Conservation (phyloP, 2,329 filamentous ascomycete genomes). For the Paraphaeosphaeria sporulosa region DNA sequence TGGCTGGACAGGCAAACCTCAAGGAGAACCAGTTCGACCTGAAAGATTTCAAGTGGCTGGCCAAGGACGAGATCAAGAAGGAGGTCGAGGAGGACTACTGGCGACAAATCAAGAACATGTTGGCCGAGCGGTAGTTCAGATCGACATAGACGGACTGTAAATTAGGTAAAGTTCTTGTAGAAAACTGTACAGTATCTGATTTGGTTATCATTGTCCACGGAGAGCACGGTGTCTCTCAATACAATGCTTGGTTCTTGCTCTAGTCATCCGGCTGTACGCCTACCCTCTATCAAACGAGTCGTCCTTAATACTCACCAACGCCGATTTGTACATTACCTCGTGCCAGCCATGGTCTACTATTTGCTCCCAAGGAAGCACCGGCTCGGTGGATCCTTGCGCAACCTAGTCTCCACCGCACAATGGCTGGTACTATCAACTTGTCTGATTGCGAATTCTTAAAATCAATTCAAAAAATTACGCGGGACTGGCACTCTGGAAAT, state of each 20-base stretch:
- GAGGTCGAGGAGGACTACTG: conserved; percentile 75
- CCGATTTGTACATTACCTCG: background rate
- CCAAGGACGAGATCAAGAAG: conserved; percentile 82
- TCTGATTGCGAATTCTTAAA: background rate
- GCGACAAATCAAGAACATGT: conserved; percentile 79
- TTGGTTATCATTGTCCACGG: conserved; percentile 1
- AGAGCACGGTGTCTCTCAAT: background rate
- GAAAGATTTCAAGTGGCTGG: conserved; percentile 89
- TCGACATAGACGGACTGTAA: conserved; percentile 16
- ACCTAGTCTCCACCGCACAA: background rate
- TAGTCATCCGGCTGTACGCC: background rate
- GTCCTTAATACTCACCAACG: too few species aligned
- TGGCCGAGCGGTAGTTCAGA: conserved; percentile 75
- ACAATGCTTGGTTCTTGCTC: background rate
- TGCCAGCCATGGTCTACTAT: background rate
- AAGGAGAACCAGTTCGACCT: conserved; percentile 74
- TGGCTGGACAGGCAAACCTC: conserved; percentile 93
- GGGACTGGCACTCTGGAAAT: too few species aligned
- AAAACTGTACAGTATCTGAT: conserved; percentile 24
- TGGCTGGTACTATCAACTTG: background rate
- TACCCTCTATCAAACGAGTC: background rate
- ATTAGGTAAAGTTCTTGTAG: conserved; percentile 22
- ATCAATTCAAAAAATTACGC: background rate
- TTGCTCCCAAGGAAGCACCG: background rate
- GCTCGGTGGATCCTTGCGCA: background rate